phyloP scores from a whole-genome alignment of 2,329 filamentous ascomycete genomes.

The Macrophomina tecta region DNA sequence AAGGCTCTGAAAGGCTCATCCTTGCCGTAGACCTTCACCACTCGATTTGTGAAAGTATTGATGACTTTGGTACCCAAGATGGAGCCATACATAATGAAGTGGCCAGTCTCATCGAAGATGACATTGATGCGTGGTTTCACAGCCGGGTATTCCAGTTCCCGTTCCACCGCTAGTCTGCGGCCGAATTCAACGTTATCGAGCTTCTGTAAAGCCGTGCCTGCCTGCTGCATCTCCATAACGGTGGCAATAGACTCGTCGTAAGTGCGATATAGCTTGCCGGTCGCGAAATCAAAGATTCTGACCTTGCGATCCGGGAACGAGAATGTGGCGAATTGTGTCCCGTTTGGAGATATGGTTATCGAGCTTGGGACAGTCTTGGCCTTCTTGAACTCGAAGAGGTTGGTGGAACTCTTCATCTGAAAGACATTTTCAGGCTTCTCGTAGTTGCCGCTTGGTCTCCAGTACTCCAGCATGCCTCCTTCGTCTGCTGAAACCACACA shows the following conservation, averaged over 20 bases:
- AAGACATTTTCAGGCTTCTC: constrained; percentile 94
- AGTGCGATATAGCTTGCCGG: constrained; percentile 85
- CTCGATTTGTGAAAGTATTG: constrained; percentile 92
- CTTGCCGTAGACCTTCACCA: constrained; percentile 87
- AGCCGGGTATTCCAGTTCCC: constrained; percentile 76
- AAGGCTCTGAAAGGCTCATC: constrained; percentile 88
- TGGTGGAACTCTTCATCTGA: constrained; percentile 90
- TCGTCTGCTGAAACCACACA: constrained; percentile 91
- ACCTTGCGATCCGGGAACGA: constrained; percentile 95
- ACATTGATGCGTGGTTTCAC: constrained; percentile 79
- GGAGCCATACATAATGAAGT: constrained; percentile 94
- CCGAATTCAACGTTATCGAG: constrained; percentile 93
- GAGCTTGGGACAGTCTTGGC: constrained; percentile 82
- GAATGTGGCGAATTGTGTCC: constrained; percentile 83
- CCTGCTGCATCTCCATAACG: constrained; percentile 93
- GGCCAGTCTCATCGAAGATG: constrained; percentile 92
- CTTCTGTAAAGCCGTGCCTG: constrained; percentile 80
- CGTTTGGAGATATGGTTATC: constrained; percentile 83
- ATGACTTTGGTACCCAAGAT: constrained; percentile 92
- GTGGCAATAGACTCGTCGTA: constrained; percentile 94
- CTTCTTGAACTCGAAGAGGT: constrained; percentile 97
- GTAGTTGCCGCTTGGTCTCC: constrained; percentile 79
- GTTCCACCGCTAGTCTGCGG: constrained; percentile 81
- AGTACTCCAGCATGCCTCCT: constrained; percentile 95
- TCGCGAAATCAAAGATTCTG: constrained; percentile 88